These are phyloP conservation scores for Kwoniella dendrophila DNA, from an alignment of 768 basidiomycete species.

Conservation along the genomic window DNA sequence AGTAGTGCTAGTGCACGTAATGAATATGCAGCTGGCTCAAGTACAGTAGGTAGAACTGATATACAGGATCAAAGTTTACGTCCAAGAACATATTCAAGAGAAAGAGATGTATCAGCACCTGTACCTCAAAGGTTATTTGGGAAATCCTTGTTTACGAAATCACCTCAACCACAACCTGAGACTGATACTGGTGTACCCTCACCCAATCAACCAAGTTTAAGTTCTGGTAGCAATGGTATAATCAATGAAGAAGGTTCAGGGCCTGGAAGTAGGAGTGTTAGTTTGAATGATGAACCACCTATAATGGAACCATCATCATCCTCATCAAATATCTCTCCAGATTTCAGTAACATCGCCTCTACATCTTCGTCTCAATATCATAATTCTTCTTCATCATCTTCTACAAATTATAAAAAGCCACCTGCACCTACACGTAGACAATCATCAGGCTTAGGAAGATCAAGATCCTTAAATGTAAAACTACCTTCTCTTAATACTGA, in stretches of 20 bases:
- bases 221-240: too few relatives aligned
- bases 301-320: background rate
- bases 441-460: slow-evolving; percentile 23
- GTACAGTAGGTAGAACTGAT: too few relatives aligned
- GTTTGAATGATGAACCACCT: slow-evolving; percentile 12
- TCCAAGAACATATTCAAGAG: slow-evolving; percentile 6
- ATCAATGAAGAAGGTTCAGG: background rate
- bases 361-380: background rate
- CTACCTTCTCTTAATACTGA: slow-evolving; percentile 20
- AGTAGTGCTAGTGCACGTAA: too few relatives aligned
- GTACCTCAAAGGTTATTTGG: slow-evolving; percentile 22
- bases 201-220: background rate
- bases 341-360: background rate
- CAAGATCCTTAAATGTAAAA: slow-evolving; percentile 27
- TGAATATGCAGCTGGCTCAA: too few relatives aligned
- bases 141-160: slow-evolving; percentile 16
- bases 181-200: slow-evolving; percentile 1
- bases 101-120: slow-evolving; percentile 19
- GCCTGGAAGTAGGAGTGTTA: background rate
- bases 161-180: slow-evolving; percentile 8
- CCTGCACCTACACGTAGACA: slow-evolving; percentile 7
- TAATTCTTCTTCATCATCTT: too few relatives aligned
- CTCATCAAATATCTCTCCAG: background rate
- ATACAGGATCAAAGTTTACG: background rate
- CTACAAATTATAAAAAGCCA: background rate